A percentile compares a stretch with the other conserved stretches of the same genome.
These are phyloP conservation scores for Mucor circinelloides DNA, from an alignment of 371 early-diverging fungal genomes.

Conservation along the genomic window DNA sequence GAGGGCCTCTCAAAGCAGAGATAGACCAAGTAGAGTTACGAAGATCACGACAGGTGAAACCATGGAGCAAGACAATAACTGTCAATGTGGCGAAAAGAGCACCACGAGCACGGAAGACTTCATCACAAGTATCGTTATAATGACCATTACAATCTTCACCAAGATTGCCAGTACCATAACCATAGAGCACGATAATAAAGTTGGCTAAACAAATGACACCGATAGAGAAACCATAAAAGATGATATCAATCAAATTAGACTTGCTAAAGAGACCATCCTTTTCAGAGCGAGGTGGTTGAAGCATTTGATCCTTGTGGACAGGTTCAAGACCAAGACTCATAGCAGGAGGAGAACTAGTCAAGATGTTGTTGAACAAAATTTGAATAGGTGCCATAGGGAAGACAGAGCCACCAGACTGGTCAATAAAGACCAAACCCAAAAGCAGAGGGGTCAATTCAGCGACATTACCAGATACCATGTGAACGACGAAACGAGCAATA, in stretches of 20 bases:
- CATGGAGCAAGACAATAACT: constrained; percentile 66
- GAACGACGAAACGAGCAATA: constrained; percentile 90
- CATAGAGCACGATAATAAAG: constrained; percentile 70
- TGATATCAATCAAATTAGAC: constrained; percentile 70
- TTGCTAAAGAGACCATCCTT: constrained; percentile 69
- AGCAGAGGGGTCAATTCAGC: constrained; percentile 72
- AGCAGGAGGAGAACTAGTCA: constrained; percentile 82
- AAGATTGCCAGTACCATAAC: constrained; percentile 58
- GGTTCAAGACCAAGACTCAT: constrained; percentile 87
- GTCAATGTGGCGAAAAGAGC: constrained; percentile 71
- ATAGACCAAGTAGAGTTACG: constrained; percentile 59
- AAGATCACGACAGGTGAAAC: constrained; percentile 75
- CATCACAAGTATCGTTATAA: constrained; percentile 60
- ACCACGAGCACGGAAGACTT: constrained; percentile 77
- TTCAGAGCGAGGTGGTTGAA: constrained; percentile 74
- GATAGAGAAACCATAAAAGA: constrained; percentile 74
- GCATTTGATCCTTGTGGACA: constrained; percentile 78
- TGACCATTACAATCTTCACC: constrained; percentile 65
- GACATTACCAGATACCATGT: constrained; percentile 88
- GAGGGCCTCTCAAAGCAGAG: constrained; percentile 40
- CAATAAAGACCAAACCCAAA: constrained; percentile 71
- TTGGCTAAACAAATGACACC: constrained; percentile 67
- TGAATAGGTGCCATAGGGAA: constrained; percentile 81
- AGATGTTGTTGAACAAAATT: constrained; percentile 90
- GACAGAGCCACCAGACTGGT: constrained; percentile 59